These are phyloP conservation scores for Colletotrichum sp. DNA, from an alignment of 2,329 filamentous ascomycete species.

Conservation along the genomic window DNA sequence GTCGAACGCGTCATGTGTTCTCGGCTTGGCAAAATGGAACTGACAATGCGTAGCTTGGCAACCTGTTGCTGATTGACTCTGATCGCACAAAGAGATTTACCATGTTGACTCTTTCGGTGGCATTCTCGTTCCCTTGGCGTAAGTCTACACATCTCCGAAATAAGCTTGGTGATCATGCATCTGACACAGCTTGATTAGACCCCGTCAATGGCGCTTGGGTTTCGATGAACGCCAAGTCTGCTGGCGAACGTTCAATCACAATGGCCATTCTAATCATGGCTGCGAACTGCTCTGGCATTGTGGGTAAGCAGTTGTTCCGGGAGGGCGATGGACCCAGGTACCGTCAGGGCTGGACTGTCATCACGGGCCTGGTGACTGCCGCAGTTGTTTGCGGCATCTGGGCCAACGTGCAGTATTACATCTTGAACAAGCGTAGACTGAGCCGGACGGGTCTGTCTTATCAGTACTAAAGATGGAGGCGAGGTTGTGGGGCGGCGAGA, in stretches of 20 bases:
- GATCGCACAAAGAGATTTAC: conserved; percentile 25
- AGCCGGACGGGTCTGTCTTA: background rate
- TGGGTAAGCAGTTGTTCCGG: conserved; percentile 34
- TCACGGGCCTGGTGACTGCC: conserved; percentile 22
- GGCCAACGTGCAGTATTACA: conserved; percentile 19
- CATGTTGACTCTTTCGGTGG: conserved; percentile 29
- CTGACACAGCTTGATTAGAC: conserved; percentile 8
- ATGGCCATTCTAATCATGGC: conserved; percentile 38
- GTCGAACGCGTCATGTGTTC: background rate
- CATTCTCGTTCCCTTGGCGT: conserved; percentile 33
- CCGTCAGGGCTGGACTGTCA: conserved; percentile 30
- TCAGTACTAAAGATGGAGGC: background rate
- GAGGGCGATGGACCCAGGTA: conserved; percentile 32
- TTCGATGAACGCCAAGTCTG: conserved; percentile 29
- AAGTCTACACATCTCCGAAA: conserved; percentile 11
- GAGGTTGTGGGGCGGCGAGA: background rate
- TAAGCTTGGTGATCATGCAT: background rate
- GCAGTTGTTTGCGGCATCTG: conserved; percentile 6
- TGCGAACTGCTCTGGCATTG: conserved; percentile 33
- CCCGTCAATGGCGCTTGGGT: conserved; percentile 35
- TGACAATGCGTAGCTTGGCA: conserved; percentile 13
- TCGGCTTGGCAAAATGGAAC: background rate
- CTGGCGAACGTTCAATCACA: conserved; percentile 33
- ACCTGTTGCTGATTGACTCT: conserved; percentile 6
- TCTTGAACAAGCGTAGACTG: conserved; percentile 13